Evolutionary conservation across 2,329 filamentous ascomycete genomes (phyloP).

Genomic region (Nigrograna mackinnonii): DNA sequence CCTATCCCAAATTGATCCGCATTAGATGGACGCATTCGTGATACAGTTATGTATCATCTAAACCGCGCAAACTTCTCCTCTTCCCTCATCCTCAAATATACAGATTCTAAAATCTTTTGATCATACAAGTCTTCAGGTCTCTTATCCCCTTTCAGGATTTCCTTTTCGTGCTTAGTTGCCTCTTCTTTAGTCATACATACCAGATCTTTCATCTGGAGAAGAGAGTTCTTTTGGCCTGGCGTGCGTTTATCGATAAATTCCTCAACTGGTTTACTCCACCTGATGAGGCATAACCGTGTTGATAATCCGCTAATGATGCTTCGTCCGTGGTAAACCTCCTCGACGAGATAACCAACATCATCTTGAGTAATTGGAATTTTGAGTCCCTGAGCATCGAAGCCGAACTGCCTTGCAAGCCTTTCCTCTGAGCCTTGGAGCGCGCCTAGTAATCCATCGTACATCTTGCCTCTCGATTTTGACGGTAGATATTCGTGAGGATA

Average conservation of each 20-base stretch:
- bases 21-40: no score
- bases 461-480: slow-evolving; percentile 82
- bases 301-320: slow-evolving; percentile 82
- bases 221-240: slow-evolving; percentile 78
- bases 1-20: no score
- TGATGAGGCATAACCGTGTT: slow-evolving; percentile 76
- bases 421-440: slow-evolving; percentile 79
- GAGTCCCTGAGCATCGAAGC: slow-evolving; percentile 67
- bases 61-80: slow-evolving; percentile 61
- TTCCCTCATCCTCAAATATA: slow-evolving; percentile 70
- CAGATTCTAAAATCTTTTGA: slow-evolving; percentile 64
- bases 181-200: slow-evolving; percentile 96
- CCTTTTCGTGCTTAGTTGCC: slow-evolving; percentile 75
- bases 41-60: no score
- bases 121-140: slow-evolving; percentile 75
- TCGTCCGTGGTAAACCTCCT: slow-evolving; percentile 84
- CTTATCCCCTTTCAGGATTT: slow-evolving; percentile 73
- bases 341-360: slow-evolving; percentile 85
- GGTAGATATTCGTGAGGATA: slow-evolving; percentile 87
- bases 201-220: slow-evolving; percentile 69
- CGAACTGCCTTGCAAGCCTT: slow-evolving; percentile 64
- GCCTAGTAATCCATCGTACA: slow-evolving; percentile 84
- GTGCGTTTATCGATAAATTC: slow-evolving; percentile 68
- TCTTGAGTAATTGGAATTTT: slow-evolving; percentile 76
- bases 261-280: slow-evolving; percentile 72